Conservation (phyloP, 2,329 filamentous ascomycete species). For the Aureobasidium sp. region DNA sequence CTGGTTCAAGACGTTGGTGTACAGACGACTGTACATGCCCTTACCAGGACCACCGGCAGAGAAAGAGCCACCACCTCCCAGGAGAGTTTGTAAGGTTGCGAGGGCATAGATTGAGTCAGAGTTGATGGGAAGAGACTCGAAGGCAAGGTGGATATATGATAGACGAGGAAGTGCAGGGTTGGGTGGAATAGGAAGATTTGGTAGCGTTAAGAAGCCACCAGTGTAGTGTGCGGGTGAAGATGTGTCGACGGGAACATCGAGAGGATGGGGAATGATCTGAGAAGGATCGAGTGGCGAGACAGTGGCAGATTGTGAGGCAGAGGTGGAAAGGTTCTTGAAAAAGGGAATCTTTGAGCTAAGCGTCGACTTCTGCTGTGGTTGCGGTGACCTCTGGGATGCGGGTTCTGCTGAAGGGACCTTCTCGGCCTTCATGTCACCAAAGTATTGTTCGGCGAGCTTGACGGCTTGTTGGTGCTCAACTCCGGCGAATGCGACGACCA, state of each 20-base stretch:
- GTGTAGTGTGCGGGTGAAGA: slow-evolving; percentile 72
- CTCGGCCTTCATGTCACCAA: slow-evolving; percentile 72
- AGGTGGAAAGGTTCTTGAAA: slow-evolving; percentile 79
- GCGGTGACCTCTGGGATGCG: slow-evolving; percentile 27
- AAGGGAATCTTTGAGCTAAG: slow-evolving; percentile 81
- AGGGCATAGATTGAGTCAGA: slow-evolving; percentile 94
- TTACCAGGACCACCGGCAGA: slow-evolving; percentile 94
- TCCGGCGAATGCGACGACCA: slow-evolving; percentile 92
- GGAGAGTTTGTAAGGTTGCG: slow-evolving; percentile 87
- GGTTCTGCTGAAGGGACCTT: slow-evolving; percentile 13
- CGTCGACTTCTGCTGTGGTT: slow-evolving; percentile 51
- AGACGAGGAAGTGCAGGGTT: slow-evolving; percentile 74
- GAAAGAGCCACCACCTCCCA: slow-evolving; percentile 93
- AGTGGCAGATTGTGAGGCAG: slow-evolving; percentile 56
- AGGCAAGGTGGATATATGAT: slow-evolving; percentile 90
- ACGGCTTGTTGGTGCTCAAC: slow-evolving; percentile 78
- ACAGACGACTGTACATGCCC: slow-evolving; percentile 97
- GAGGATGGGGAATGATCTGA: slow-evolving; percentile 34
- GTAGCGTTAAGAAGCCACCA: slow-evolving; percentile 83
- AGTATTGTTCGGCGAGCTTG: slow-evolving; percentile 70
- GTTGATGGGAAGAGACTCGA: slow-evolving; percentile 86
- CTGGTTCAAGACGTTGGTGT: slow-evolving; percentile 96
- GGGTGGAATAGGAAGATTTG: slow-evolving; percentile 66
- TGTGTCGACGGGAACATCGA: slow-evolving; percentile 49
- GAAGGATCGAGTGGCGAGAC: slow-evolving; percentile 47